A percentile compares a stretch with the other conserved stretches of the same genome.
Evolutionary conservation across 2,329 filamentous ascomycete genomes (phyloP).

Genomic region (Exophiala lecanii-corni): DNA sequence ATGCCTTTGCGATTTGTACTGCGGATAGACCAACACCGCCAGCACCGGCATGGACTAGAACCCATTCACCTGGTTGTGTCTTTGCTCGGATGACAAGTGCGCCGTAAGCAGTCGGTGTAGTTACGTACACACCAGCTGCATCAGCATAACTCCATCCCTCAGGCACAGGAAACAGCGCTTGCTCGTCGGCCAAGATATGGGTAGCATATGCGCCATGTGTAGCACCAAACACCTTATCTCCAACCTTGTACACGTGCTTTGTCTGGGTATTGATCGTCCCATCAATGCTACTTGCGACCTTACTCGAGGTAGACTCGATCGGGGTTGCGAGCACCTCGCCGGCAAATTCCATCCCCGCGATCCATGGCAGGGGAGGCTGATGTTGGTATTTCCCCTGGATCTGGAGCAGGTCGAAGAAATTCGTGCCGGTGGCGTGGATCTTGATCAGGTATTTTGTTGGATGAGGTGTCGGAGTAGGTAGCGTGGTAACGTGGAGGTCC

Average conservation of each 20-base stretch:
- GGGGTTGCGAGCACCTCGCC: conserved; percentile 70
- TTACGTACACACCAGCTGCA: conserved; percentile 85
- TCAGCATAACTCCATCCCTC: conserved; percentile 77
- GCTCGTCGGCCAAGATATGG: conserved; percentile 63
- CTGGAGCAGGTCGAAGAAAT: conserved; percentile 96
- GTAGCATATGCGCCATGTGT: conserved; percentile 82
- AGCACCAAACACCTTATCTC: conserved; percentile 81
- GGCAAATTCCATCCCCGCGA: conserved; percentile 81
- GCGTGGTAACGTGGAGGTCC: conserved; percentile 68
- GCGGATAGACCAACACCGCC: conserved; percentile 88
- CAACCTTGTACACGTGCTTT: conserved; percentile 63
- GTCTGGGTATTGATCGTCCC: conserved; percentile 21
- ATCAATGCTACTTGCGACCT: conserved; percentile 34
- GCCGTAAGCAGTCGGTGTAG: conserved; percentile 83
- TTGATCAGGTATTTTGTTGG: conserved; percentile 77
- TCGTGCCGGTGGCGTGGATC: conserved; percentile 81
- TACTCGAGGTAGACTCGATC: conserved; percentile 27
- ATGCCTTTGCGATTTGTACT: conserved; percentile 89
- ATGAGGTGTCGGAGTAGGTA: conserved; percentile 69
- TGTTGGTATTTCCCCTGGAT: conserved; percentile 94
- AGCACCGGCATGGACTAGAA: conserved; percentile 86
- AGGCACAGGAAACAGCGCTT: conserved; percentile 67
- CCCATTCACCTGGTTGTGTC: conserved; percentile 74
- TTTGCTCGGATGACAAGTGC: conserved; percentile 73
- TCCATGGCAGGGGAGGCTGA: conserved; percentile 83